Conservation (phyloP, 352 stramenopile genomes). For the Globisporangium acanthophoron region DNA sequence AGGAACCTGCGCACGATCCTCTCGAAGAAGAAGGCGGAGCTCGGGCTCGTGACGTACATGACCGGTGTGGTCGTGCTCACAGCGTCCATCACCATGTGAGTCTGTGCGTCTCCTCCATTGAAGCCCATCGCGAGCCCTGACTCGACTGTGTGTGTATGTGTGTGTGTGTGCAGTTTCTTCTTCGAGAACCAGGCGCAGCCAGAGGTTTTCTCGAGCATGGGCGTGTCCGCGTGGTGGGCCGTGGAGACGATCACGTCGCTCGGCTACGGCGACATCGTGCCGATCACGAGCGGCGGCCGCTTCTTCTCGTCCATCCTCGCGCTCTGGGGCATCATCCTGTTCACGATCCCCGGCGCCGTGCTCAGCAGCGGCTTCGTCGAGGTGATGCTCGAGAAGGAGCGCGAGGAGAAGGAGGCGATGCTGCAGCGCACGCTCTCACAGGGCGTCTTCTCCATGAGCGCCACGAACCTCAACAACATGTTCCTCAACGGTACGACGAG, state of each 20-base stretch:
- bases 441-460: constrained; percentile 33
- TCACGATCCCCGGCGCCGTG: constrained; percentile 81
- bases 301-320: constrained; percentile 73
- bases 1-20: constrained; percentile 78
- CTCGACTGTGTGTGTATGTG: neutral
- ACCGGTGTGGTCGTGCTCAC: constrained; percentile 75
- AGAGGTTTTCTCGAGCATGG: constrained; percentile 72
- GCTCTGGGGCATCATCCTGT: constrained; percentile 84
- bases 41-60: constrained; percentile 76
- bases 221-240: constrained; percentile 71
- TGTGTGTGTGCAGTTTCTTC: constrained; percentile 52
- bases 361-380: constrained; percentile 77
- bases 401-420: constrained; percentile 45
- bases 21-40: constrained; percentile 63
- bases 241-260: constrained; percentile 85
- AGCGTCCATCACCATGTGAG: constrained; percentile 78
- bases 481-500: constrained; percentile 17
- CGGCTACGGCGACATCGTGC: constrained; percentile 84
- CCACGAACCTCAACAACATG: constrained; percentile 31
- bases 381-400: constrained; percentile 79
- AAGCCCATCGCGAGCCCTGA: neutral
- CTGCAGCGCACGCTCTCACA: constrained; percentile 45
- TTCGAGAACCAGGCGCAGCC: constrained; percentile 69
- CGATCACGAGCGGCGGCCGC: constrained; percentile 53
- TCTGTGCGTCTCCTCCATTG: neutral